Conservation (phyloP, 441 rosid genomes). For the Syzygium syzygioides region DNA sequence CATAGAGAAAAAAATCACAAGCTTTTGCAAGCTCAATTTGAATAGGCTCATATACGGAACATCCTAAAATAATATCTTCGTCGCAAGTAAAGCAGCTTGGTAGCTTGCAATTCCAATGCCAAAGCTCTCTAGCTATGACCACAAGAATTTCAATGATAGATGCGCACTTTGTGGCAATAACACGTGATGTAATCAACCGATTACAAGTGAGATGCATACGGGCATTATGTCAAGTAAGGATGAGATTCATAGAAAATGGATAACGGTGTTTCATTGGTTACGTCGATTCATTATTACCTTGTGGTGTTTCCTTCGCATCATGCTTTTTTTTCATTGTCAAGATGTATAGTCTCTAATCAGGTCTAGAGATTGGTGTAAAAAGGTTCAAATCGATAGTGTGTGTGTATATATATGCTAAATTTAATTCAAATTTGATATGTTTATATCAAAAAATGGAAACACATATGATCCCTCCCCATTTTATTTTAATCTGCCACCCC, state of each 20-base stretch:
- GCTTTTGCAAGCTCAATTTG: not conserved
- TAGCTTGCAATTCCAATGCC: not conserved
- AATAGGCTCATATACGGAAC: not conserved
- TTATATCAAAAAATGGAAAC: not conserved
- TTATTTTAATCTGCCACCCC: not conserved
- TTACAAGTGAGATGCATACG: not conserved
- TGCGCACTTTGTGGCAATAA: not conserved
- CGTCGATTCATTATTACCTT: accelerated
- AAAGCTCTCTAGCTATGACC: not conserved
- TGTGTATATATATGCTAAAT: no score
- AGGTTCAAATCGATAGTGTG: not conserved
- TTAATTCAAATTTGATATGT: not conserved
- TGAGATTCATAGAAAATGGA: not conserved
- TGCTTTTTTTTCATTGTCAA: not conserved
- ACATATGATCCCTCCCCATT: not conserved
- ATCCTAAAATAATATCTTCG: not conserved
- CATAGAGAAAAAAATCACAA: not conserved
- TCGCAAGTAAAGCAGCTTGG: accelerated
- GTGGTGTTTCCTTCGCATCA: accelerated
- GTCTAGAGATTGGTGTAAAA: not conserved
- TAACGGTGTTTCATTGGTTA: not conserved
- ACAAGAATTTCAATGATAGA: accelerated
- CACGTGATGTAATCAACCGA: accelerated
- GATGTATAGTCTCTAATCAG: not conserved
- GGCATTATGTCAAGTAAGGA: not conserved